Conservation (phyloP, 2,329 filamentous ascomycete genomes). For the Penicillium sumatraense region DNA sequence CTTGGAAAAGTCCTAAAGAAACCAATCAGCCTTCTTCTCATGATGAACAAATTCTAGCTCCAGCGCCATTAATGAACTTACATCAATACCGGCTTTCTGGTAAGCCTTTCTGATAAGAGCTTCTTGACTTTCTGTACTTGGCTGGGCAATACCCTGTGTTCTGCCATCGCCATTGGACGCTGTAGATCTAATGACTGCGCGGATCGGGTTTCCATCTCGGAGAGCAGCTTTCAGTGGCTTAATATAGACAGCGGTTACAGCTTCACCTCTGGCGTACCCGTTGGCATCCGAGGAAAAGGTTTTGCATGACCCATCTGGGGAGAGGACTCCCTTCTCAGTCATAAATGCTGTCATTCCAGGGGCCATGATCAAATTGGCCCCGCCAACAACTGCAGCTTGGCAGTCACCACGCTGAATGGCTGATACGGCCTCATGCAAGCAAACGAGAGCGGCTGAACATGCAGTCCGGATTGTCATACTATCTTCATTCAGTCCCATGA, state of each 20-base stretch:
- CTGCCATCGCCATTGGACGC: slow-evolving; percentile 27
- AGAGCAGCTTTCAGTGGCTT: slow-evolving; percentile 34
- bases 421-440: slow-evolving; percentile 34
- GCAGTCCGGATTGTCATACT: slow-evolving; percentile 35
- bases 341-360: slow-evolving; percentile 31
- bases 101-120: slow-evolving; percentile 6
- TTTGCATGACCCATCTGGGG: slow-evolving; percentile 29
- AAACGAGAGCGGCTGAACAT: slow-evolving; percentile 39
- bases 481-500: not conserved
- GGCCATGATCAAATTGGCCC: slow-evolving; percentile 36
- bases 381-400: slow-evolving; percentile 35
- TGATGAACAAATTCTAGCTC: too few species aligned
- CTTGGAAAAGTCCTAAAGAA: not conserved
- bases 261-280: slow-evolving; percentile 39
- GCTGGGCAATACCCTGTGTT: not conserved
- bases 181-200: slow-evolving; percentile 32
- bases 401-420: slow-evolving; percentile 12
- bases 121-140: not conserved
- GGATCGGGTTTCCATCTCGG: slow-evolving; percentile 31
- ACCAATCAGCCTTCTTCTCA: too few species aligned
- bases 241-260: slow-evolving; percentile 33
- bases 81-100: slow-evolving; percentile 1
- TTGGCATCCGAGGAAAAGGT: slow-evolving; percentile 32
- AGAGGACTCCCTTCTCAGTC: slow-evolving; percentile 38
- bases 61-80: too few species aligned